Evolutionary conservation across 108 stramenopile genomes (phyloP), one percentile per base, ranked within the genome.

Genomic region (Mediolabrus comicus): DNA sequence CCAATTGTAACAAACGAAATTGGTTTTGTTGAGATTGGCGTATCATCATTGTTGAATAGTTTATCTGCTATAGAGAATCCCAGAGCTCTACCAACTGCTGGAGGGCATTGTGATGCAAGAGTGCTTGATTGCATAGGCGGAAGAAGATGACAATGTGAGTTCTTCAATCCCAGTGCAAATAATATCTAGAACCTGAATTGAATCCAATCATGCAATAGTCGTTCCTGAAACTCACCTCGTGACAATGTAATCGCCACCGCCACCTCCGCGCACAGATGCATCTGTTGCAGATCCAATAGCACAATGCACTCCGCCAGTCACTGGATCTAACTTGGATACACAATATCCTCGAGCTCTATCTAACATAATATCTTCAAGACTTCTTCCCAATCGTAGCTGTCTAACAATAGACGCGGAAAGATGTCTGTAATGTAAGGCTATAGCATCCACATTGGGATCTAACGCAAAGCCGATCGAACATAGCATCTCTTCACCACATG

Each of bases 361-460:
- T 68, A 93, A 68, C 14, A 91, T 36, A 38, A 95, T 62, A 35
- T 87, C 72, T 9, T 89, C 84, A 38, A 90, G 53, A 46, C 60
- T 75, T 52, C 65, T 36, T 0, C 74, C 66, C 7, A 58, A 41
- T 34, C 69, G 36, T 4, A 89, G 63, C 46, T 91, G 90, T 36
- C 95, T 77, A 32, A 81, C 41, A 62, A 95, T 61, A 6, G 74
- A 74, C 16, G 86, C 80, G 3, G 73, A 83, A 13, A 89, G 69
- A 59, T 95, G 94, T 9, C 94, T 85, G 75, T 95, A 95, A 64
- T 95, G 94, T 33, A 95, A 55, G 7, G 94, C 94, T 9, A 81
- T 66, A 13, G 87, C 60, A 68, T 95, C 94, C 16, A 49, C 30
- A 2, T 65, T 25, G 24, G 69, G 62, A 68, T 78, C 67, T 0